Percentiles rank a stretch among this genome's conserved stretches.
These are phyloP conservation scores for Aphanomyces stellatus DNA, from an alignment of 352 stramenopile species.

Conservation along the genomic window DNA sequence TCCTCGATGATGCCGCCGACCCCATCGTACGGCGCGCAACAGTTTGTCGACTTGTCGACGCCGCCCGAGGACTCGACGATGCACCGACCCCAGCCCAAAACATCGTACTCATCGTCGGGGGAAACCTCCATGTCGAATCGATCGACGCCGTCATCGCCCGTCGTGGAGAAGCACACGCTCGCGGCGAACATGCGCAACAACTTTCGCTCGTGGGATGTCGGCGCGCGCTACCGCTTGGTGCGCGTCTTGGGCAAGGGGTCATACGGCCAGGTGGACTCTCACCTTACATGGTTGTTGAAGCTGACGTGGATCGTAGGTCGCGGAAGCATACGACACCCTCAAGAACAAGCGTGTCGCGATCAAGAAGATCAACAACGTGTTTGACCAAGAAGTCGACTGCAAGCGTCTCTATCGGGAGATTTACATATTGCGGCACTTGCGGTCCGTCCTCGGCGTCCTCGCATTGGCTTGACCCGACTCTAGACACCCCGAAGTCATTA, in stretches of 20 bases:
- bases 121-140: slow-evolving; percentile 5
- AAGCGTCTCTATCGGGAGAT: slow-evolving; percentile 25
- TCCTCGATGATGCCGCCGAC: slow-evolving; percentile 76
- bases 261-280: slow-evolving; percentile 57
- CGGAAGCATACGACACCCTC: slow-evolving; percentile 21
- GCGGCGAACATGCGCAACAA: background rate
- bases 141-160: background rate
- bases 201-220: slow-evolving; percentile 64
- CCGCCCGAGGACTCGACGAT: background rate
- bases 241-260: slow-evolving; percentile 75
- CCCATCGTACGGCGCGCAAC: slow-evolving; percentile 55
- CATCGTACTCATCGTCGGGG: background rate
- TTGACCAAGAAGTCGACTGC: slow-evolving; percentile 26
- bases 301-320: slow-evolving; percentile 44
- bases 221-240: slow-evolving; percentile 67
- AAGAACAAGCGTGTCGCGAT: slow-evolving; percentile 23
- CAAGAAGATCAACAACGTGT: slow-evolving; percentile 26
- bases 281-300: background rate
- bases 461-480: background rate
- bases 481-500: slow-evolving; percentile 25
- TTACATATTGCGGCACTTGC: slow-evolving; percentile 24
- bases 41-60: slow-evolving; percentile 25
- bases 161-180: background rate
- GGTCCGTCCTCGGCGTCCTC: slow-evolving; percentile 3
- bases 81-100: background rate